Percentiles rank a stretch among this genome's conserved stretches.
These are phyloP conservation scores for Yamadazyma olivae DNA, from an alignment of 805 yeast genomes.

Conservation along the genomic window DNA sequence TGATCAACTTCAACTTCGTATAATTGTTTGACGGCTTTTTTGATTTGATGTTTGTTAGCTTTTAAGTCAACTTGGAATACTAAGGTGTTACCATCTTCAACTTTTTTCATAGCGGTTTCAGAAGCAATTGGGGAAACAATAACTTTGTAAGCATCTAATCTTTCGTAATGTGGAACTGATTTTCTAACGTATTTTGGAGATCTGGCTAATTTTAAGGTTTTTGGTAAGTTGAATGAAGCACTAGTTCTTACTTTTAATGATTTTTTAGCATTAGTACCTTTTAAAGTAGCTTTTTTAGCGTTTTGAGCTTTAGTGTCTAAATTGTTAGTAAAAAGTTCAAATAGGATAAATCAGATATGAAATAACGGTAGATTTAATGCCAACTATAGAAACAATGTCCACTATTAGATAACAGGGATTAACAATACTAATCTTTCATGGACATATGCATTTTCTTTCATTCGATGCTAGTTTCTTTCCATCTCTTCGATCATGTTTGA, in stretches of 20 bases:
- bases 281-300: conserved; percentile 98
- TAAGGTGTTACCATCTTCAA: conserved; percentile 98
- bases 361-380: too few species aligned
- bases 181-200: conserved; percentile 92
- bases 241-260: conserved; percentile 90
- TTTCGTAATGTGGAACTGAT: conserved; percentile 95
- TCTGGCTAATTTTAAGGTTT: conserved; percentile 92
- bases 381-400: too few species aligned
- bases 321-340: conserved; percentile 10
- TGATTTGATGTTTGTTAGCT: conserved; percentile 98
- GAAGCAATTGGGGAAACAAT: conserved; percentile 93
- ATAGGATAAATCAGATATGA: neutral
- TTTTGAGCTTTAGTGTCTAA: conserved; percentile 75
- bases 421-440: too few species aligned
- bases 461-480: too few species aligned
- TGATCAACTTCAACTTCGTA: conserved; percentile 92
- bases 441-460: too few species aligned
- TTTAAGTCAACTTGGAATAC: conserved; percentile 97
- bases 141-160: conserved; percentile 94
- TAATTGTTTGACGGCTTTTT: conserved; percentile 96
- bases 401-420: too few species aligned
- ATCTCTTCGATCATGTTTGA: too few species aligned
- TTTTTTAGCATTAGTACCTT: conserved; percentile 93
- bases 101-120: conserved; percentile 99
- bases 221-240: conserved; percentile 95